A percentile compares a stretch with the other conserved stretches of the same genome.
Evolutionary conservation across 2,329 filamentous ascomycete species (phyloP).

Genomic region (Cordyceps cateniannulata): DNA sequence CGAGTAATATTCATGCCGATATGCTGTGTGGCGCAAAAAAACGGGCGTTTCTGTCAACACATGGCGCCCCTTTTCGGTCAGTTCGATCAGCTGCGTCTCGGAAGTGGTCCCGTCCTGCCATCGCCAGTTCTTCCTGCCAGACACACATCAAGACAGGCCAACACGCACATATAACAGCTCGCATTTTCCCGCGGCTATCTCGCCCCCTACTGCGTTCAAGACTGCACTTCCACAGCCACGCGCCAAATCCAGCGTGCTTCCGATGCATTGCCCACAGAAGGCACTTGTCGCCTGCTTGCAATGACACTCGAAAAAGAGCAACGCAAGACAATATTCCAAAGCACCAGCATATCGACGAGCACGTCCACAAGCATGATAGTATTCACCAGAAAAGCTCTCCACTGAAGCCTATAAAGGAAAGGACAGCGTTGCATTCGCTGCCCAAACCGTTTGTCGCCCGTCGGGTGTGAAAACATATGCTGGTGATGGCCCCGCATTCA

Average conservation of each 20-base stretch:
- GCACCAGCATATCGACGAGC: too few species aligned
- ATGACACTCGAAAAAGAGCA: not conserved
- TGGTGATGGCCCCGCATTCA: constrained; percentile 1
- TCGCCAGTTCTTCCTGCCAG: not conserved
- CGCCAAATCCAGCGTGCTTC: not conserved
- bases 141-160: not conserved
- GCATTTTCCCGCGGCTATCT: not conserved
- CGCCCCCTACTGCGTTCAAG: not conserved
- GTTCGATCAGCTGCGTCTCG: not conserved
- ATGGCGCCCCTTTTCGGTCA: not conserved
- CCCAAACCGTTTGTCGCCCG: not conserved
- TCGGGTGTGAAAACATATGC: not conserved
- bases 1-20: not conserved
- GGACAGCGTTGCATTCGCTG: not conserved
- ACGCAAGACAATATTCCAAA: not conserved
- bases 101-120: not conserved
- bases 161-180: too few species aligned
- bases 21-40: not conserved
- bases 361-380: too few species aligned
- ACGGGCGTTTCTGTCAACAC: not conserved
- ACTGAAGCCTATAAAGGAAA: not conserved
- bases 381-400: not conserved
- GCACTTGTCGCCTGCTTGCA: not conserved
- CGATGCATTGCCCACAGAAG: not conserved
- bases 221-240: not conserved